Evolutionary conservation across 2,329 filamentous ascomycete species (phyloP), one percentile per base, ranked within the genome.

Genomic region (Scytalidium sp.): DNA sequence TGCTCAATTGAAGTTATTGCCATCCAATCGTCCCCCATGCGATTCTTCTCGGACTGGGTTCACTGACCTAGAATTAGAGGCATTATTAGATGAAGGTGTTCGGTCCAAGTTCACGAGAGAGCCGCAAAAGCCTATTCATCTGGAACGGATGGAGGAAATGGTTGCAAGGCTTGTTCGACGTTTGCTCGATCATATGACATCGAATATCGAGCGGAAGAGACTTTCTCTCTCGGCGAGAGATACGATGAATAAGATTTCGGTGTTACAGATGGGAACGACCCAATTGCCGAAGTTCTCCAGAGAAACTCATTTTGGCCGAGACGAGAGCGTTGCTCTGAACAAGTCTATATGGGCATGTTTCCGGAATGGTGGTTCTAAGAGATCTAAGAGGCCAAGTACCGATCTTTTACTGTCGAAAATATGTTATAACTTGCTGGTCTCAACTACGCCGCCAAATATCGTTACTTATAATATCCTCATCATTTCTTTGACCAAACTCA

Each of bases 391-490:
- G 21, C 19, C 50, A 3, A 54, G 56, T 45, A 47, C 63, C 7
- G 56, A 63, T 43, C 44, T 62, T 10, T 56, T 63, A 45, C 43
- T 68, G 36, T 56, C 63, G 10, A 70, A 72, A 48, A 67, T 81
- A 17, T 77, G 73, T 51, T 84, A 85, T 66, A 90, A 89, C 60
- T 69, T 94, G 3, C 74, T 90, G 15, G 70, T 81, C 3, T 83
- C 81, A 2, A 65, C 75, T 2, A 72, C 80, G 17, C 79, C 83
- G 0, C 86, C 88, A 0, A 81, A 81, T 53, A 76, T 88, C 29
- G 75, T 83, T 55, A 90, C 84, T 3, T 90, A 84, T 70, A 91
- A 91, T 61, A 76, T 78, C 11, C 74, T 94, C 21, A 76, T 93
- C 2, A 65, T 79, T n/a, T 79, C 80, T n/a, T 83, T 93, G 45